Evolutionary conservation across 192 early-diverging fungal species (phyloP), one percentile per base, ranked within the genome.

Genomic region (Coemansia sp.): DNA sequence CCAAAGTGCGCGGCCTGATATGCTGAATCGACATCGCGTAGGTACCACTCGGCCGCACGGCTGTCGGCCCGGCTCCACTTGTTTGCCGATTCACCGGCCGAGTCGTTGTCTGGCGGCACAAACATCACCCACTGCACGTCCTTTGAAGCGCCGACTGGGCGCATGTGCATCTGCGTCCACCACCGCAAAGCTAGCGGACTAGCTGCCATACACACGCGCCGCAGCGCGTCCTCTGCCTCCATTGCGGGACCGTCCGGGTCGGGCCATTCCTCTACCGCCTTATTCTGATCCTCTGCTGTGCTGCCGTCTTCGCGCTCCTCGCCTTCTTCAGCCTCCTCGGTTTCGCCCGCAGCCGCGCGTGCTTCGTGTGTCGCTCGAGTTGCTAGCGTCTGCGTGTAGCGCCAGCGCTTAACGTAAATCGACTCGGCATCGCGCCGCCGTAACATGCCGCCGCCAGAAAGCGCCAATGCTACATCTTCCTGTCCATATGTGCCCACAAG

Each of bases 81-180:
- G 25, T 56, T 30, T 1, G 36, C 17, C 20, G 29, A 7, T 29
- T 51, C 53, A 19, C 27, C 2, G 9, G 9, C 36, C 7, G 6
- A 54, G 54, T n/a, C 57, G 24, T 11, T 20, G 9, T 4, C 20
- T 6, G 54, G 33, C 17, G 78, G 78, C 30, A 72, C 57, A 56
- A 81, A 70, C 5, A 70, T 60, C 9, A 59, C 58, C 78, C 78
- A 81, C 19, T 70, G 73, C 20, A 81, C 63, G 54, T 81, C 73
- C 64, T 81, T 81, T 8, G 78, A 69, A 5, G 73, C 70, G 33
- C 78, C 78, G 10, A 81, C 53, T 14, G 78, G 78, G 11, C 78
- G 73, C 73, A 81, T 81, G 14, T 81, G 78, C 73, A 81, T 57
- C 59, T 72, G 73, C 31, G 70, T 17, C 78, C 78, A 81, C 78